Evolutionary conservation across 306 rosid species (phyloP), one percentile per base, ranked within the genome.

Genomic region (Lagenaria siceraria): DNA sequence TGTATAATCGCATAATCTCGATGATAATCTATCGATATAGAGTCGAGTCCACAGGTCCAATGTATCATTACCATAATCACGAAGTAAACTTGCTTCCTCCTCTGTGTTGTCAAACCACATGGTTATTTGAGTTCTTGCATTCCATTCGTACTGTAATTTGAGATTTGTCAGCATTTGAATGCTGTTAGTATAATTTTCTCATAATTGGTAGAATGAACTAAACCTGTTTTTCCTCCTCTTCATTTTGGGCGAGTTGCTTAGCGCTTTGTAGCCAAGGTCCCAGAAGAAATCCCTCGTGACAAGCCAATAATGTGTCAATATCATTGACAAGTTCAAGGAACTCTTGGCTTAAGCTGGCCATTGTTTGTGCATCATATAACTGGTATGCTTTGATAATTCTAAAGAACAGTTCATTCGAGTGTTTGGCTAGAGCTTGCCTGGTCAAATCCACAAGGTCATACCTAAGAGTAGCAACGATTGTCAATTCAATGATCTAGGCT

Each of bases 231-330:
- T 87, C 77, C 81, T 91, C 89, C 65, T 89, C 88, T 91, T 89
- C 88, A 66, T 85, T 84, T 79, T 82, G 90, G 49, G 97, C 96
- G 40, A 91, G 96, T 55, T 80, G 86, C 83, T 88, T 91, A 71
- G 98, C 96, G 75, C 96, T 89, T 84, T 89, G 88, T 84, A 91
- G 80, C 97, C 97, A 91, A 29, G 97, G 93, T 40, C 98, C 98
- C 31, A 91, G 83, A 74, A 93, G 98, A 87, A 91, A 93, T 66
- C 98, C 98, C 18, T 87, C 92, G 42, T 93, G 96, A 84, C 93
- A 89, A 80, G 88, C 97, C 86, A 93, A 86, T 18, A 91, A 86
- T 24, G 80, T 11, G 81, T 93, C 98, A 80, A 91, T 83, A 82
- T 93, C 96, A 66, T 88, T 84, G 61, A 91, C 93, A 15, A 91